Base-by-base conservation (phyloP, 78 protist genomes). In the Dictyostelium intermedium region DNA sequence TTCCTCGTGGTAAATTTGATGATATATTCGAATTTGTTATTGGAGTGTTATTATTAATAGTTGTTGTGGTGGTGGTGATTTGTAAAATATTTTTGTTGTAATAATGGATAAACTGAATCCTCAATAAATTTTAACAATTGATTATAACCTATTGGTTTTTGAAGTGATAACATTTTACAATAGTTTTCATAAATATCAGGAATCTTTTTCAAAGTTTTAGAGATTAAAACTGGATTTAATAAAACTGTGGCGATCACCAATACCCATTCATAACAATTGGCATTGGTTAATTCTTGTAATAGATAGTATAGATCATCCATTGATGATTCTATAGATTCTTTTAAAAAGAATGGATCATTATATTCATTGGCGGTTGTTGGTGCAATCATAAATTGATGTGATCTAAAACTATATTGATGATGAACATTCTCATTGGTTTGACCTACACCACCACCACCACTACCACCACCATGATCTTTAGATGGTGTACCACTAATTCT, bases 251-350 rank as follows among this genome's bases (percentile, higher is more conserved):
- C 96, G n/a, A 92, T 85, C 27, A 92, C 91, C 6, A 92, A 39
- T 10, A 82, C 87, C 96, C 96, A 92, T 45, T 92, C 96, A 69
- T 73, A 45, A 43, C 96, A 92, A 53, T 79, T 91, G n/a, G 96
- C 72, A 61, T 80, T 82, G 20, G 91, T 84, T n/a, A 92, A 53
- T 45, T 92, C 96, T 56, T 73, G 83, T 14, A 92, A 39, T 9
- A 92, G 81, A 50, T 80, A 89, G 35, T 89, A 89, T 11, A 89
- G 73, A 89, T 89, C 93, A 18, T 89, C 93, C 93, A 89, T 89
- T 11, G 87, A 80, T 2, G 87, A 80, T 18, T 89, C 93, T 10
- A 89, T 80, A 34, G 81, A 63, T 20, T 89, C 86, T 80, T 89
- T 82, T n/a, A 89, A 76, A 76, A 89, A 89, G 20, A 27, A 89